Evolutionary conservation across 345 rosid genomes (phyloP), one percentile per base, ranked within the genome.

Genomic region (Aurinia saxatilis): DNA sequence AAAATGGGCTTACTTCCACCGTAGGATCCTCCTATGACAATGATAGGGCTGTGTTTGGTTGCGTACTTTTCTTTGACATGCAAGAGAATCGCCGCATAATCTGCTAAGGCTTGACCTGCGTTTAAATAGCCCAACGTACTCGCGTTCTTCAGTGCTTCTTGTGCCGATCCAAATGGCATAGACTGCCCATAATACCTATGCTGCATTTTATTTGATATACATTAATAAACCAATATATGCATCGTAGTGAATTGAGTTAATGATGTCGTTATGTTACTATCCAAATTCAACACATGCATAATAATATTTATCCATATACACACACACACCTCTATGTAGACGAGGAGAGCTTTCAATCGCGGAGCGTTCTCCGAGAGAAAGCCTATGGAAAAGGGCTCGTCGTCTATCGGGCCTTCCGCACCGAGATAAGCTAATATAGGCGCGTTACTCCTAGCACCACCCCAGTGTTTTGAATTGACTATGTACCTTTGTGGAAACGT

Each of bases 21-120:
- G 4, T 84, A 87, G 6, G 90, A 87, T 72, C 86, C 95, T 60
- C 90, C 90, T 1, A 78, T n/a, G 33, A 84, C 90, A 15, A 87
- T 81, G 8, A 82, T 82, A 6, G 88, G 95, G 51, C 79, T 78
- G 58, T 67, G 51, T 16, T 51, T 29, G 18, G 88, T 80, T 5
- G 57, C 7, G 8, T 70, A 45, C 8, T 36, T 57, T 41, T 76
- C 54, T 74, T 82, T 87, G 31, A 82, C 48, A 36, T 79, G 71
- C 47, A 74, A 41, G 16, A 84, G 76, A 13, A 84, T 67, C 21
- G 67, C 76, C 11, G 90, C 90, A 45, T 81, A 84, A 38, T 81
- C 84, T 36, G 86, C 80, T 15, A 81, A 48, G 3, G 86, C 90
- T 66, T 84, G 86, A 1, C 71, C 82, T 44, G 90, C 67, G 39